These are phyloP conservation scores for Pythium diclinum DNA, from an alignment of 352 stramenopile genomes.

Conservation along the genomic window DNA sequence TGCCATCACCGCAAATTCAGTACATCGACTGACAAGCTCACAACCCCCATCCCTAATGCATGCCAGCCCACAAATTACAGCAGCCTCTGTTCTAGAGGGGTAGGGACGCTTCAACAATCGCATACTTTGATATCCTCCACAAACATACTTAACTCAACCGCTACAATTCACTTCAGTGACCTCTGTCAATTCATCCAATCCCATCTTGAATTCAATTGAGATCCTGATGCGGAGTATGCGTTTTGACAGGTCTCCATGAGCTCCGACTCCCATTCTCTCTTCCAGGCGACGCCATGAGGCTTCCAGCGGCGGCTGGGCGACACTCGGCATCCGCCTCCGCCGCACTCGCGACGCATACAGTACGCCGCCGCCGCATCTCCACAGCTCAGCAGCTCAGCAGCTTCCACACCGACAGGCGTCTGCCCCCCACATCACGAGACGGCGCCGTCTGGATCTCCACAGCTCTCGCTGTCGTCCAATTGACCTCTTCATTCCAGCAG, in stretches of 20 bases:
- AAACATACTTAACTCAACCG: not conserved
- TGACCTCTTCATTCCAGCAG: not conserved
- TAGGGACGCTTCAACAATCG: constrained; percentile 20
- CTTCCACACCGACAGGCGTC: not conserved
- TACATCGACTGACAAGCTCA: not conserved
- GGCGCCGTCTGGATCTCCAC: not conserved
- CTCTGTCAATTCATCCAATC: not conserved
- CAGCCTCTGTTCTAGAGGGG: constrained; percentile 23
- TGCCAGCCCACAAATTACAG: constrained; percentile 21
- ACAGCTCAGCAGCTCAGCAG: too few relatives aligned
- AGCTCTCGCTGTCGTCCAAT: not conserved
- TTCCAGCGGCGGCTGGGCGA: not conserved
- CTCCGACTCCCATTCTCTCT: constrained; percentile 18
- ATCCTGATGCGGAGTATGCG: not conserved
- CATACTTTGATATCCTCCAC: not conserved
- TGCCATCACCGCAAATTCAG: constrained; percentile 3
- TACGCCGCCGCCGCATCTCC: not conserved
- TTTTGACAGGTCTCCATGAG: constrained; percentile 12
- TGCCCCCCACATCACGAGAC: not conserved
- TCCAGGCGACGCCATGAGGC: not conserved
- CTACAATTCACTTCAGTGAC: not conserved
- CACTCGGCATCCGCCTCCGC: too few relatives aligned
- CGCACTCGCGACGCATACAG: not conserved
- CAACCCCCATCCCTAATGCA: constrained; percentile 18
- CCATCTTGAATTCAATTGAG: not conserved